Percentiles rank a stretch among this genome's conserved stretches.
These are phyloP conservation scores for Fomitopsis pinicola DNA, from an alignment of 1,284 basidiomycete genomes.

Conservation along the genomic window DNA sequence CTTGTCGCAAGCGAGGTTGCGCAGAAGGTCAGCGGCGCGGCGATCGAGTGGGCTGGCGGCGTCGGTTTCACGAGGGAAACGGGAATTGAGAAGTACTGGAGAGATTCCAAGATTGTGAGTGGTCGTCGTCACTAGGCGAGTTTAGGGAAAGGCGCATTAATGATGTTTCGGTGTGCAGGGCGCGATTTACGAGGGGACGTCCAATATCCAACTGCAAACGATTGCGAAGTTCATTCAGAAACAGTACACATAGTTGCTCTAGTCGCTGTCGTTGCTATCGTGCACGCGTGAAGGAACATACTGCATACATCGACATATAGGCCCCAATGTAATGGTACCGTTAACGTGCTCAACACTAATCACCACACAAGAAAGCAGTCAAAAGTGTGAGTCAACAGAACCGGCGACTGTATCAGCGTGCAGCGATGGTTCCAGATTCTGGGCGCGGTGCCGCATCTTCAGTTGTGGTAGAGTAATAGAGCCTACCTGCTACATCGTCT, in stretches of 20 bases:
- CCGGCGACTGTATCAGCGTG: background rate
- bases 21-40: constrained; percentile 80
- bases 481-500: constrained; percentile 77
- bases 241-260: constrained; percentile 48
- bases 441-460: background rate
- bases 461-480: constrained; percentile 53
- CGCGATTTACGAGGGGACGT: constrained; percentile 94
- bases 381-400: background rate
- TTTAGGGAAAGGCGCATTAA: background rate
- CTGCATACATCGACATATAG: background rate
- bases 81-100: constrained; percentile 92
- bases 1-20: constrained; percentile 89
- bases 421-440: background rate
- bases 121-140: background rate
- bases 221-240: constrained; percentile 92
- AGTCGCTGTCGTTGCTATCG: too few species aligned
- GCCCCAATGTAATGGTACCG: background rate
- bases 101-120: constrained; percentile 92
- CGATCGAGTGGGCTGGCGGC: constrained; percentile 98
- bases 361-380: background rate
- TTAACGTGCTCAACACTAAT: background rate
- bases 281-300: background rate
- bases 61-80: constrained; percentile 94
- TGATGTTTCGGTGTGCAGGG: constrained; percentile 41
- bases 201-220: constrained; percentile 95